Percentiles rank a stretch among this genome's conserved stretches.
Conservation (phyloP, 768 basidiomycete genomes). For the Hygrophorus russula region DNA sequence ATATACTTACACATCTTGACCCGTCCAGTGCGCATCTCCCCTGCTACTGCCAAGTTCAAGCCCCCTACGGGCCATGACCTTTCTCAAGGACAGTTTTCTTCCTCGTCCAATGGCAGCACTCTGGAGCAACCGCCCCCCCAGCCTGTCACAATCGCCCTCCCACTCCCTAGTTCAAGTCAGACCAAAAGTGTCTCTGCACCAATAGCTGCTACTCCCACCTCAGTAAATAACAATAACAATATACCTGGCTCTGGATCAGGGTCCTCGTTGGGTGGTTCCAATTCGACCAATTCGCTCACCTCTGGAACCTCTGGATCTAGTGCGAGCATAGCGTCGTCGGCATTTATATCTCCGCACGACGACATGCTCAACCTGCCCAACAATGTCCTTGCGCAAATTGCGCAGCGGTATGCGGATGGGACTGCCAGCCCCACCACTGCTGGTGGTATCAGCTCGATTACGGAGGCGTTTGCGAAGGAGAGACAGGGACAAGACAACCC, state of each 20-base stretch:
- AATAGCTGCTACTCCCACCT: slow-evolving; percentile 36
- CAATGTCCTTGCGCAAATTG: slow-evolving; percentile 34
- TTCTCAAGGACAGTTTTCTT: slow-evolving; percentile 34
- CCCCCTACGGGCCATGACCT: slow-evolving; percentile 36
- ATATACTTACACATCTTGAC: slow-evolving; percentile 18
- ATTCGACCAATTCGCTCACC: slow-evolving; percentile 26
- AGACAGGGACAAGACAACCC: slow-evolving; percentile 23
- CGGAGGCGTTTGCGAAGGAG: slow-evolving; percentile 32
- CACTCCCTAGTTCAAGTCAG: slow-evolving; percentile 32
- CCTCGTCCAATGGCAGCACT: slow-evolving; percentile 14
- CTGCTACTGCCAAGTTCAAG: slow-evolving; percentile 83
- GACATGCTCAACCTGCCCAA: slow-evolving; percentile 40
- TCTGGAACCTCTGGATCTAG: slow-evolving; percentile 44
- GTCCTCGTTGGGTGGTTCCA: slow-evolving; percentile 37
- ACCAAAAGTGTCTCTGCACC: slow-evolving; percentile 63
- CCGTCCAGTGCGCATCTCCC: slow-evolving; percentile 79
- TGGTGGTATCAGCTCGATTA: slow-evolving; percentile 19
- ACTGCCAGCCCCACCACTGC: slow-evolving; percentile 14
- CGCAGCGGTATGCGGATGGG: slow-evolving; percentile 35
- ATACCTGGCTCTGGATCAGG: slow-evolving; percentile 33
- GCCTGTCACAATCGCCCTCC: slow-evolving; percentile 36
- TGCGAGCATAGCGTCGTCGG: slow-evolving; percentile 39
- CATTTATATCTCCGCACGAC: slow-evolving; percentile 38
- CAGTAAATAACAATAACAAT: slow-evolving; percentile 21
- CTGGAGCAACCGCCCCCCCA: slow-evolving; percentile 22